Evolutionary conservation across 1,284 basidiomycete genomes (phyloP), one percentile per base, ranked within the genome.

Genomic region (Omphalotus olearius): DNA sequence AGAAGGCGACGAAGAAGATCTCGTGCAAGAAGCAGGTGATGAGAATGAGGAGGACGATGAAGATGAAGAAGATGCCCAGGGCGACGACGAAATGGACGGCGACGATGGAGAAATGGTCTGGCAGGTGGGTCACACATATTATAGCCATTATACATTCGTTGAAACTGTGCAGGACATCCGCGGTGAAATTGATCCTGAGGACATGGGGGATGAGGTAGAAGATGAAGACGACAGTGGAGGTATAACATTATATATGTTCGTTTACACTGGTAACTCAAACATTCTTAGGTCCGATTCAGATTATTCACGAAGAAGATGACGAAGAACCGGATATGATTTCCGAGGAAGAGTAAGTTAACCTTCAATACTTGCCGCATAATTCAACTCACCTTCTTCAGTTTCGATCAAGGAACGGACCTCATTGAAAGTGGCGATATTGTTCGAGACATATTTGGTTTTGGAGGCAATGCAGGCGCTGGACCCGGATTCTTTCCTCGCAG

Each of bases 311-410:
- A 56, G 79, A 80, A 30, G 76, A 75, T 54, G 78, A 79, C 49
- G 80, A 80, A 47, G 85, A 82, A 52, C 78, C 71, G 4, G 86
- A 88, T 53, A 77, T 84, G 65, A 80, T 82, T 30, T 89, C 87
- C 7, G 86, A 86, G 59, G 80, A 85, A 55, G 85, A 85, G 75
- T 86, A 69, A 53, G 74, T 65, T 10, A 35, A 3, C 23, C 14
- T 35, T 10, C 37, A 17, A 7, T 16, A 20, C 6, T 36, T 18
- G 35, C 5, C 1, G 9, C 10, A n/a, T 9, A 18, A 13, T 9
- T 36, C 16, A 18, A n/a, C n/a, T 35, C 57, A 37, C 57, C 52
- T 45, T 18, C 48, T 41, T 40, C 50, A 83, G 79, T 50, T 78
- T 72, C 55, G 73, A 68, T 28, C 74, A 72, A 49, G 79, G 80